Conservation (phyloP, 192 early-diverging fungal genomes). For the Backusella circina region DNA sequence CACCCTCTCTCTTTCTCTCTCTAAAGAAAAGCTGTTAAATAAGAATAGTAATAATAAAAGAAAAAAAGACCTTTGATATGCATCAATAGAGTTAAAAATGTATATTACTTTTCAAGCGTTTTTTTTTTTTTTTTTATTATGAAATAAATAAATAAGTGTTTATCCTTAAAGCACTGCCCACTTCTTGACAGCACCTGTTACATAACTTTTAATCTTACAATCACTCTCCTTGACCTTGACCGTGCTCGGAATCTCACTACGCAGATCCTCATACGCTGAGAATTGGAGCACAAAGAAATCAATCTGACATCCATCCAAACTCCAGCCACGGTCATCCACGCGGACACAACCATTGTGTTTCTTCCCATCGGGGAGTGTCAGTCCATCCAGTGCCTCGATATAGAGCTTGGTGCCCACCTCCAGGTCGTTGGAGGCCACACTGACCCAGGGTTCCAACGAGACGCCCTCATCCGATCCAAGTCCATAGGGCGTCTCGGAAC, state of each 20-base stretch:
- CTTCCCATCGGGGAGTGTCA: slow-evolving; percentile 29
- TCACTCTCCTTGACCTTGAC: slow-evolving; percentile 9
- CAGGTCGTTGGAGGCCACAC: slow-evolving; percentile 39
- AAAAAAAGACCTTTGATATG: too few relatives aligned
- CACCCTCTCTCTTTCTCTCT: too few relatives aligned
- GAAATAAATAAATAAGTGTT: neutral
- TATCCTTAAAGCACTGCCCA: slow-evolving; percentile 17
- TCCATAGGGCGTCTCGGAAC: slow-evolving; percentile 26
- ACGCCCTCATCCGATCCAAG: slow-evolving; percentile 13
- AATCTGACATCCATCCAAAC: slow-evolving; percentile 28
- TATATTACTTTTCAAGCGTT: too few relatives aligned
- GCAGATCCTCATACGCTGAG: neutral
- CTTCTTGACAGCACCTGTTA: neutral
- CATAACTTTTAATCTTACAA: slow-evolving; percentile 20
- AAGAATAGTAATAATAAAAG: too few relatives aligned
- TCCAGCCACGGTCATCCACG: slow-evolving; percentile 37
- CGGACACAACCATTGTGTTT: slow-evolving; percentile 42
- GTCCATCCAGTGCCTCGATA: slow-evolving; percentile 28
- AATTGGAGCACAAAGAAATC: slow-evolving; percentile 32
- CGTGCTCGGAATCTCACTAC: neutral
- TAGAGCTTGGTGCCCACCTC: slow-evolving; percentile 25
- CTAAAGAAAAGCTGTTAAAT: too few relatives aligned
- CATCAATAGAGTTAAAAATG: too few relatives aligned
- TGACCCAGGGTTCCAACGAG: slow-evolving; percentile 30
- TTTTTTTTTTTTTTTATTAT: neutral